Base-by-base conservation (phyloP, 2,329 filamentous ascomycete genomes). In the Penicillium sp. region DNA sequence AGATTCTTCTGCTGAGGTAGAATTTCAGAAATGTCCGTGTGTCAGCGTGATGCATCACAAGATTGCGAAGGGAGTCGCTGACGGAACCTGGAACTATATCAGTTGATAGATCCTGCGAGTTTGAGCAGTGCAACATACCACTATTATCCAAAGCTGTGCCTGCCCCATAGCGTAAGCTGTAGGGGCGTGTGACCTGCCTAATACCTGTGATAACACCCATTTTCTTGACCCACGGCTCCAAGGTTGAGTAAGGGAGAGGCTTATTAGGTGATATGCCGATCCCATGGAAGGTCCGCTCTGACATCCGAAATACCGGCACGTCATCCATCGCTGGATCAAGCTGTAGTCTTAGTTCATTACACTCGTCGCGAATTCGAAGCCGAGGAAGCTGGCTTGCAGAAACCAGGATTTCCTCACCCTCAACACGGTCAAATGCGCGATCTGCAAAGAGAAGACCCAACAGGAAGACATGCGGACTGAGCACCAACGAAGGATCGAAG, bases 1-100 rank as follows among this genome's bases (percentile, higher is more conserved):
- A 39, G 48, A 65, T 60, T 27, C 53, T 57, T 44, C 50, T 43
- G 37, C 53, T 53, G 19, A 63, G 53, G 50, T 63, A 65, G 51
- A 60, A 59, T 31, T 56, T 50, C 6, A 65, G 27, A 35, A 65
- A 65, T 23, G 61, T 65, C 16, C 55, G 57, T 13, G 52, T 65
- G 44, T 62, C 51, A 23, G 59, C 52, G 47, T 63, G 46, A 50
- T 65, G 42, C 48, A 65, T 62, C 9, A 63, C 58, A 9, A 63
- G 27, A 35, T 63, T 59, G 14, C 43, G 58, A 9, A 57, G 57
- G 27, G 53, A 43, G 53, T 62, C 57, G 25, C 53, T 57, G 33
- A 58, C 50, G 37, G 53, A 55, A 19, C 51, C 51, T 54, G 7
- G 27, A 16, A 19, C 11, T 42, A 9, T 10, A 23, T 51, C 43